These are phyloP conservation scores for Paraconiothyrium brasiliense DNA, from an alignment of 2,329 filamentous ascomycete species.

Conservation along the genomic window DNA sequence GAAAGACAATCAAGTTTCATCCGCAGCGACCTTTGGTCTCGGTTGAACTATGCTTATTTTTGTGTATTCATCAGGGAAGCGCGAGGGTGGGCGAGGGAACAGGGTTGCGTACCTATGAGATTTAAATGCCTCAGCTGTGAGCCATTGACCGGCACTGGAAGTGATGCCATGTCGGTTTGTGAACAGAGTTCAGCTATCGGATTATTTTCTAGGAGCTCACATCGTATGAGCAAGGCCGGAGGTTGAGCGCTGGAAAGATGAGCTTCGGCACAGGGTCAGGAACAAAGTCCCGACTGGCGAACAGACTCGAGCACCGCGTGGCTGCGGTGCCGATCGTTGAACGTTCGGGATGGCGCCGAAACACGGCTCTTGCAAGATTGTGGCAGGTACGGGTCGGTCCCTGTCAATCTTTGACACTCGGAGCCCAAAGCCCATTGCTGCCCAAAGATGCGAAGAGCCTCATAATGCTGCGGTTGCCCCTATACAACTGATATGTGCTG, in stretches of 20 bases:
- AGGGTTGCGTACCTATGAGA: conserved; percentile 34
- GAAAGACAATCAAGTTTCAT: conserved; percentile 55
- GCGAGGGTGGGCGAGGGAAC: conserved; percentile 16
- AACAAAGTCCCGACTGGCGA: conserved; percentile 2
- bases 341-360: conserved; percentile 16
- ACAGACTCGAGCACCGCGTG: conserved; percentile 13
- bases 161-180: not conserved
- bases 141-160: not conserved
- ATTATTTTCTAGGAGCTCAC: not conserved
- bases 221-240: not conserved
- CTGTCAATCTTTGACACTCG: conserved; percentile 24
- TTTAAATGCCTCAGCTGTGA: not conserved
- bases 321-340: conserved; percentile 13
- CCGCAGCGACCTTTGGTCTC: conserved; percentile 51
- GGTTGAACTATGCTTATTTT: conserved; percentile 57
- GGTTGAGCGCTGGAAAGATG: not conserved
- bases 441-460: conserved; percentile 34
- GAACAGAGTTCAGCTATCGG: not conserved
- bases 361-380: conserved; percentile 1
- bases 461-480: conserved; percentile 23
- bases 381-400: conserved; percentile 15
- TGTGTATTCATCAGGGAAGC: conserved; percentile 49
- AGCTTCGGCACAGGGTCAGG: conserved; percentile 3
- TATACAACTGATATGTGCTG: not conserved
- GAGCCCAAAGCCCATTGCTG: conserved; percentile 32